Base-by-base conservation (phyloP, 306 rosid species). In the Notholithocarpus densiflorus region DNA sequence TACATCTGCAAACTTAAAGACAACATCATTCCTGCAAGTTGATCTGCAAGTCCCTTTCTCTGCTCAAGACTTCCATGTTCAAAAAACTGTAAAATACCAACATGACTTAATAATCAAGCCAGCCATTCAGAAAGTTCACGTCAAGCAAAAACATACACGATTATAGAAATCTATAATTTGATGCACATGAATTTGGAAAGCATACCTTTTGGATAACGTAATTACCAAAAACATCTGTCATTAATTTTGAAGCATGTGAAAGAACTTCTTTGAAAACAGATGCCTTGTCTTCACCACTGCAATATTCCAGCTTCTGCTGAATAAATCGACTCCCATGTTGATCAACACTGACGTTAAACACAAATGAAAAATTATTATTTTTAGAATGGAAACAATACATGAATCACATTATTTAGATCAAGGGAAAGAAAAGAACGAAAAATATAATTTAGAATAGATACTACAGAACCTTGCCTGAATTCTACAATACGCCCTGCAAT, bases 291-390 rank as follows among this genome's bases (percentile, higher is more conserved):
- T 89, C 93, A 18, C 64, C 71, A 84, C 84, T 86, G 79, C 96
- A 87, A 77, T 64, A 71, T 72, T 87, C 91, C 59, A 91, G 89
- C 87, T 91, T 87, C 83, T 82, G 93, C 87, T 89, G 93, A 81
- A 91, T 91, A 83, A 91, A 89, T 52, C 96, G 91, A 84, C 96
- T 91, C 83, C 96, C 96, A 59, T 91, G 91, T 81, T 91, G 96
- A 79, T 91, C 92, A 75, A 86, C 70, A 73, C 96, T 91, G 90
- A 57, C 68, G 72, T 75, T 13, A 68, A 71, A 75, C 56, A 82
- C 5, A 11, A 69, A 79, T 31, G 18, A 71, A 73, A 80, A 71
- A 40, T 53, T 72, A 79, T 70, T 78, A 60, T 56, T 27, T 57
- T 66, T 65, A 37, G n/a, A 71, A 21, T 70, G 61, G 59, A 82